Conservation (phyloP, 2,329 filamentous ascomycete genomes). For the Aspergillus aculeatus region DNA sequence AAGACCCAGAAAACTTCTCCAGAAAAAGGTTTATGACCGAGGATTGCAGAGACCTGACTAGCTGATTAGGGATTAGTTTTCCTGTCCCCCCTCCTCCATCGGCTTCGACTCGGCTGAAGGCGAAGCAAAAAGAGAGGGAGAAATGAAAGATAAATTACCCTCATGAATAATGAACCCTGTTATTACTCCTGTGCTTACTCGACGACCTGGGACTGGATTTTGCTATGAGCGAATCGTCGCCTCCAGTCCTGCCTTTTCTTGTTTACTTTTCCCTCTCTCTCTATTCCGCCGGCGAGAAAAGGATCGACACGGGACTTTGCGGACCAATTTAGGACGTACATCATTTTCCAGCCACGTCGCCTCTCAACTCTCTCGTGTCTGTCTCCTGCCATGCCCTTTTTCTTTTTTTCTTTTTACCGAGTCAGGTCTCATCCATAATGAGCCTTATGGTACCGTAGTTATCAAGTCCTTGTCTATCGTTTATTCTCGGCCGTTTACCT, state of each 20-base stretch:
- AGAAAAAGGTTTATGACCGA: constrained; percentile 15
- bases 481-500: neutral
- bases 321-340: constrained; percentile 11
- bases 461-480: too few relatives aligned
- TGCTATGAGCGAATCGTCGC: neutral
- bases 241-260: neutral
- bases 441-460: neutral
- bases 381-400: neutral
- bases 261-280: too few relatives aligned
- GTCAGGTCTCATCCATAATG: neutral
- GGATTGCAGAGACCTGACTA: neutral
- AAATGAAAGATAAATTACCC: neutral
- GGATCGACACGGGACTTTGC: constrained; percentile 22
- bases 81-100: neutral
- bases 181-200: neutral
- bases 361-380: neutral
- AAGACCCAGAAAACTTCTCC: constrained; percentile 13
- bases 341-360: constrained; percentile 8
- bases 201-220: neutral
- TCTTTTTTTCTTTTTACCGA: neutral
- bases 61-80: neutral
- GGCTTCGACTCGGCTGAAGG: neutral
- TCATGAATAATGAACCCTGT: neutral
- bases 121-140: neutral
- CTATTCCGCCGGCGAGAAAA: neutral